Percentiles rank a stretch among this genome's conserved stretches.
These are phyloP conservation scores for Daldinia vernicosa DNA, from an alignment of 495 filamentous ascomycete species.

Conservation along the genomic window DNA sequence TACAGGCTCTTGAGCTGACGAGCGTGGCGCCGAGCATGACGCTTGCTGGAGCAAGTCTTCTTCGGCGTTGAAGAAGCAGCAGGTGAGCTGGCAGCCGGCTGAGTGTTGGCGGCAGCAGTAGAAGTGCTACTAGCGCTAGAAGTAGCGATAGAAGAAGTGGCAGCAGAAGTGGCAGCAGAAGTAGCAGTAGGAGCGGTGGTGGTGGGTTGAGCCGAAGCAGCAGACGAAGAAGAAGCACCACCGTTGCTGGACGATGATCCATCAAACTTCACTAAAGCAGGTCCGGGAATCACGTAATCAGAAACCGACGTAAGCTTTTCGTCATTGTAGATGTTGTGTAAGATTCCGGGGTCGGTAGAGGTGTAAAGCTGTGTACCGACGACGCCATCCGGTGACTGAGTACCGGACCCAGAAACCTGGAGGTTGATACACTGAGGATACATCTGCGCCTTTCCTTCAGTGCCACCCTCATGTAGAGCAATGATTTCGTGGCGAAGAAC, in stretches of 20 bases:
- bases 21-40: not conserved
- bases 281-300: constrained; percentile 50
- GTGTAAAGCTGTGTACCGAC: constrained; percentile 64
- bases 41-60: not conserved
- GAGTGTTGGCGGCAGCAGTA: not conserved
- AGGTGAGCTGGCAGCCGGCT: not conserved
- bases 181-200: not conserved
- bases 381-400: constrained; percentile 47
- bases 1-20: not conserved
- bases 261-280: constrained; percentile 29
- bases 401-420: constrained; percentile 68
- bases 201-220: not conserved
- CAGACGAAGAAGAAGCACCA: not conserved
- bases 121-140: not conserved
- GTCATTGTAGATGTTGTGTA: constrained; percentile 65
- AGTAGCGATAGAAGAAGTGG: not conserved
- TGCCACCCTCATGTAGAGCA: constrained; percentile 67
- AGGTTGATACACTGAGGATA: constrained; percentile 76
- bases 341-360: constrained; percentile 63
- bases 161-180: not conserved
- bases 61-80: not conserved
- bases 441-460: constrained; percentile 68
- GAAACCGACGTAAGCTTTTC: constrained; percentile 41
- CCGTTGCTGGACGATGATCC: not conserved
- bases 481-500: constrained; percentile 78